Percentiles rank a stretch among this genome's conserved stretches.
phyloP scores from a whole-genome alignment of 345 rosid species.

The Melaleuca alternifolia region DNA sequence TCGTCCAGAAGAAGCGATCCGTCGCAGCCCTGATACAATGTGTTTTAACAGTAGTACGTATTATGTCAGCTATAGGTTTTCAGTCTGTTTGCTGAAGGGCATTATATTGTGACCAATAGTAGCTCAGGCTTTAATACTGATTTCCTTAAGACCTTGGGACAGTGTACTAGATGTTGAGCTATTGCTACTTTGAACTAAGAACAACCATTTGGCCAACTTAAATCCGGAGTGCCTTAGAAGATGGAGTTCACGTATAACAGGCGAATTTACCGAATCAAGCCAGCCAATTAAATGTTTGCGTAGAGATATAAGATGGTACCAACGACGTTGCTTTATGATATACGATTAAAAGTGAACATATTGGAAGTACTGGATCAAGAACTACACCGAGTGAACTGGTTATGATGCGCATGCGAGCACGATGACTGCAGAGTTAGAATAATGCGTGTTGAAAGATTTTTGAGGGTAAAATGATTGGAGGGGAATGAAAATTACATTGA shows the following conservation, averaged over 20 bases:
- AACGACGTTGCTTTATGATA: no score
- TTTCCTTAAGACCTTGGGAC: background rate
- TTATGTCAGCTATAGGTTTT: background rate
- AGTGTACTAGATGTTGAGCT: background rate
- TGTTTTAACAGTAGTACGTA: background rate
- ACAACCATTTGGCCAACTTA: background rate
- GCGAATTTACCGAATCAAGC: background rate
- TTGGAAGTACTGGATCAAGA: background rate
- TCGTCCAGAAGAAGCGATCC: slow-evolving; percentile 42
- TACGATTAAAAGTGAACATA: background rate
- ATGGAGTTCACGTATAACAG: background rate
- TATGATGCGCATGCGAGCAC: background rate
- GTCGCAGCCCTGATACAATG: slow-evolving; percentile 38
- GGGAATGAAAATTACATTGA: slow-evolving; percentile 39
- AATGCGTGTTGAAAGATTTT: background rate
- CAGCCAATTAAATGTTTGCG: background rate
- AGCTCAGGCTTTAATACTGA: background rate
- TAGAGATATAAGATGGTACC: background rate
- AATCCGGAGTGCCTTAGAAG: background rate
- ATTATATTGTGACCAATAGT: background rate
- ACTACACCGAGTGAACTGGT: background rate
- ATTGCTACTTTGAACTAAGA: background rate
- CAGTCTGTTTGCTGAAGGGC: background rate
- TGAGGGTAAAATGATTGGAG: background rate
- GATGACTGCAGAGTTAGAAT: background rate